Base-by-base conservation (phyloP, 2,329 filamentous ascomycete genomes). In the Aspergillus phoenicis region DNA sequence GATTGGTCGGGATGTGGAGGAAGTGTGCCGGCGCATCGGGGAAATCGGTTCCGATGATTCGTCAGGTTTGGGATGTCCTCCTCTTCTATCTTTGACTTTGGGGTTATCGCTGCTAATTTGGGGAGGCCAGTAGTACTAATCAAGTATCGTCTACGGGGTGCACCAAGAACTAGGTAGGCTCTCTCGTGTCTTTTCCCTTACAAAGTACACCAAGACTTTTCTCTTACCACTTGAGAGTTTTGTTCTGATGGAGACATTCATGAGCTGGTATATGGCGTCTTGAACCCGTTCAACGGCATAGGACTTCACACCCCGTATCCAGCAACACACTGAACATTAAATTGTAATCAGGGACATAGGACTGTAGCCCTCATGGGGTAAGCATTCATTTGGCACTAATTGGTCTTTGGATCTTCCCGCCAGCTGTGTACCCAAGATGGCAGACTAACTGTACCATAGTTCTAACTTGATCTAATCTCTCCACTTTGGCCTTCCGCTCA, bases 31-130 rank as follows among this genome's bases (percentile, higher is more conserved):
- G 45, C 45, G 24, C 45, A 15, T 30, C 26, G 24, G 47, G 47
- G 26, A 30, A 58, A 60, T 15, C 10, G 45, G 17, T 28, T 26
- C n/a, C 36, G 22, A 24, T 61, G 59, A 61, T 61, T 61, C 47
- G 59, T 8, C 47, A 61, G 54, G 59, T 58, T 58, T 58, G 22
- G 48, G 38, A 43, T 43, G 17, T 43, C 26, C 38, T 36, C 33
- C 48, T 6, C 36, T 36, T 49, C 28, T 60, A 45, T 57, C 45
- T n/a, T 57, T 58, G 17, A 36, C 10, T 33, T 36, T 38, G 33
- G 33, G 33, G 30, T 49, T 17, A 45, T 53, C 51, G 15, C 39
- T 11, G 28, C n/a, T 39, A 28, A 47, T n/a, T 49, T 28, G 17
- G 17, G 28, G 4, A 20, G 28, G 30, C 43, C 8, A 38, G 20